phyloP scores from a whole-genome alignment of 305 asterid genomes.

The Solanum hybrid region DNA sequence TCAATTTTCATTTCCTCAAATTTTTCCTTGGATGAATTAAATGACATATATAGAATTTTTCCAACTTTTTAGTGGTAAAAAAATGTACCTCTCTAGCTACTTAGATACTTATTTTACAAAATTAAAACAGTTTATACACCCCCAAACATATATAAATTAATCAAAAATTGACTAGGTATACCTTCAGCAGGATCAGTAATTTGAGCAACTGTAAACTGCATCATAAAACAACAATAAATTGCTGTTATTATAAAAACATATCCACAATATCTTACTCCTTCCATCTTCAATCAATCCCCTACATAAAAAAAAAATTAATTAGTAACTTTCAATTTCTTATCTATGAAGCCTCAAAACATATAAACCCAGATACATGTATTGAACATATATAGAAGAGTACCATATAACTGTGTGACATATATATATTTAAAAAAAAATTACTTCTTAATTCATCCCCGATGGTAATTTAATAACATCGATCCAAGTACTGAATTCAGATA shows the following conservation, averaged over 20 bases:
- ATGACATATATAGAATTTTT: not conserved
- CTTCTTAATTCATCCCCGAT: not conserved
- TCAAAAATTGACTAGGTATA: not conserved
- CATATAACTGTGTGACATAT: not conserved
- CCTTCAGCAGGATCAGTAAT: slow-evolving; percentile 36
- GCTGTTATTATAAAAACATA: slow-evolving; percentile 10
- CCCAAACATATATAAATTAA: not conserved
- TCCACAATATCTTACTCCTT: slow-evolving; percentile 2
- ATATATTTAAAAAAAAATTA: too few relatives aligned
- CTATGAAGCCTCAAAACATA: not conserved
- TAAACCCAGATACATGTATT: not conserved
- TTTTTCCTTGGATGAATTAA: not conserved
- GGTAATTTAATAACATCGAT: not conserved
- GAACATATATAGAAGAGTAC: not conserved
- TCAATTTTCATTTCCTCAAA: not conserved
- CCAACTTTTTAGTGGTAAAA: not conserved
- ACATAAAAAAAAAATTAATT: not conserved
- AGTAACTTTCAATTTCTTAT: not conserved
- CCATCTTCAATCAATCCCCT: slow-evolving; percentile 13
- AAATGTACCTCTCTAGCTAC: not conserved
- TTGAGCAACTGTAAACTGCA: slow-evolving; percentile 4
- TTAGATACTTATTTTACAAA: not conserved
- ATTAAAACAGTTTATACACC: not conserved
- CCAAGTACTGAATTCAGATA: not conserved
- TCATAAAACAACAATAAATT: slow-evolving; percentile 16